Evolutionary conservation across 1,284 basidiomycete species (phyloP).

Genomic region (Sporisorium reilianum): DNA sequence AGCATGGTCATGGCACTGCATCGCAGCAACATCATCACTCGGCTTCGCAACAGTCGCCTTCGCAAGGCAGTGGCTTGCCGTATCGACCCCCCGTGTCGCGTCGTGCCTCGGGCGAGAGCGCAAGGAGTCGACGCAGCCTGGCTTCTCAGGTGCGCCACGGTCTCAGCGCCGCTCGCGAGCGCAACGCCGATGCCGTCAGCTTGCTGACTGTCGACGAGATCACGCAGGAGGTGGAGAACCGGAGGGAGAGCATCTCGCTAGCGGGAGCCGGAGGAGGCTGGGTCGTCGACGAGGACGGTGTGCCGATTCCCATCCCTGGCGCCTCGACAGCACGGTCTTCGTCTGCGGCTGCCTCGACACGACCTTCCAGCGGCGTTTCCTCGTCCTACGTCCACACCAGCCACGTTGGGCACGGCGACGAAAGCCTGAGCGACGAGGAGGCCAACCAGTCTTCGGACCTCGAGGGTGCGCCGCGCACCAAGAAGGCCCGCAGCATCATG

Average conservation of each 20-base stretch:
- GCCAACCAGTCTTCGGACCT: constrained; percentile 55
- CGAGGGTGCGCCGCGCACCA: constrained; percentile 26
- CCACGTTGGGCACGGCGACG: constrained; percentile 70
- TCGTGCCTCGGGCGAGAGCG: constrained; percentile 56
- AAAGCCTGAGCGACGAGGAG: constrained; percentile 66
- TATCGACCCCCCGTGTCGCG: constrained; percentile 44
- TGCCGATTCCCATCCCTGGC: constrained; percentile 58
- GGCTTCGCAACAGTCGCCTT: constrained; percentile 19
- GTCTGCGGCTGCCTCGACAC: constrained; percentile 45
- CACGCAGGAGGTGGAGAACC: constrained; percentile 92
- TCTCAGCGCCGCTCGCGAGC: constrained; percentile 72
- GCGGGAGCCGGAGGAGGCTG: constrained; percentile 44
- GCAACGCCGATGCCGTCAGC: constrained; percentile 84
- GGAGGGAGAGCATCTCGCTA: constrained; percentile 73
- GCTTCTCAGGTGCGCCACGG: constrained; percentile 54
- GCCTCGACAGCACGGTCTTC: constrained; percentile 28
- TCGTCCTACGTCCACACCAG: constrained; percentile 67
- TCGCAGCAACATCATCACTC: constrained; percentile 17
- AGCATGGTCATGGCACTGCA: constrained; percentile 8
- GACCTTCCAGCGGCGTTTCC: constrained; percentile 51
- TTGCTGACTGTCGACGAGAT: constrained; percentile 97
- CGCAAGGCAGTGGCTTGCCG: constrained; percentile 20
- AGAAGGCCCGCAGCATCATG: constrained; percentile 60
- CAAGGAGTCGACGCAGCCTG: constrained; percentile 53
- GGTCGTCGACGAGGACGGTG: constrained; percentile 68